A percentile compares a stretch with the other conserved stretches of the same genome.
These are phyloP conservation scores for Suillus lakei DNA, from an alignment of 768 basidiomycete genomes.

Conservation along the genomic window DNA sequence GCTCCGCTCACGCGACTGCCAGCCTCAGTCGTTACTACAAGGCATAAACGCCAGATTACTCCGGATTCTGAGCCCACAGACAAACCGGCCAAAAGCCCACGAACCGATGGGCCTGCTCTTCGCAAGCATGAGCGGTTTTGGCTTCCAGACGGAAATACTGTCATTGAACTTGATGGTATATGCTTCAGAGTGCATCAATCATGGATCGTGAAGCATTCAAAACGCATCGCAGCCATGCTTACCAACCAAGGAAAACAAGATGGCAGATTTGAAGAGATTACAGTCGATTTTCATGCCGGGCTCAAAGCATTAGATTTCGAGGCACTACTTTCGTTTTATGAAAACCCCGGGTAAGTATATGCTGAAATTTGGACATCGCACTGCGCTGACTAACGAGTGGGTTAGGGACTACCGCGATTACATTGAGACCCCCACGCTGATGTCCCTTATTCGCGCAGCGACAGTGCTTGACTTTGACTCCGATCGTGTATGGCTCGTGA, in stretches of 20 bases:
- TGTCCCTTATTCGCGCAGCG: constrained; percentile 41
- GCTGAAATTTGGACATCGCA: background rate
- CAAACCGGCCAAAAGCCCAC: background rate
- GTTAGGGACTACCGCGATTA: constrained; percentile 29
- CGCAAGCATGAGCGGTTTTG: constrained; percentile 32
- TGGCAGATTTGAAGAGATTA: background rate
- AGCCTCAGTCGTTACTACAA: background rate
- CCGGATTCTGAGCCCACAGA: background rate
- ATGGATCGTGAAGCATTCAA: constrained; percentile 31
- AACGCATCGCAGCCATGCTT: constrained; percentile 33
- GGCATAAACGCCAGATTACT: background rate
- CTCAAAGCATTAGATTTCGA: constrained; percentile 5
- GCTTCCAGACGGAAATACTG: constrained; percentile 40
- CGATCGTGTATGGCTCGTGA: constrained; percentile 33
- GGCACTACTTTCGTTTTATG: constrained; percentile 2
- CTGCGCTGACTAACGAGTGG: background rate
- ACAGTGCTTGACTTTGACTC: constrained; percentile 36
- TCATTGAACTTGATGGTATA: constrained; percentile 37
- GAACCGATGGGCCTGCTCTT: background rate
- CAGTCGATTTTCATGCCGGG: background rate
- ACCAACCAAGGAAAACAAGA: background rate
- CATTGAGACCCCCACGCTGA: constrained; percentile 34
- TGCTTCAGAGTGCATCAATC: constrained; percentile 42
- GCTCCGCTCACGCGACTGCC: background rate
- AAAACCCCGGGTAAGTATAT: constrained; percentile 9